These are phyloP conservation scores for Saccharomycopsis phalli DNA, from an alignment of 1,139 yeast genomes.

Conservation along the genomic window DNA sequence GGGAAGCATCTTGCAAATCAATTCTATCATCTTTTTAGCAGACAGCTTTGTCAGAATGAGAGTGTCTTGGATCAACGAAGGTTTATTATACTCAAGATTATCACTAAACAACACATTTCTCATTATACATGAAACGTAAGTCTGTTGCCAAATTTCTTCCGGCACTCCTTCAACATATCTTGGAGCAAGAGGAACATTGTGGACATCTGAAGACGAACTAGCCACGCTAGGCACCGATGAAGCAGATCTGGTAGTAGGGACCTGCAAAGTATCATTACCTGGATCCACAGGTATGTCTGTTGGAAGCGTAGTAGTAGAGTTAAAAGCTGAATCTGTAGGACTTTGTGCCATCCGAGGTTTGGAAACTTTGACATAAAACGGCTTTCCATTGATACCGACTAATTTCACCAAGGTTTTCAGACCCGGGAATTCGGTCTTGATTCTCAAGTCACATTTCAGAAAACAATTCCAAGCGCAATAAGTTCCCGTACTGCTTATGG, in stretches of 20 bases:
- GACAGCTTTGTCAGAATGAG: constrained; percentile 37
- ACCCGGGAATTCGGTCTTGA: constrained; percentile 30
- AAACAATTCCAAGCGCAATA: constrained; percentile 44
- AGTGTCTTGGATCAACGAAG: constrained; percentile 40
- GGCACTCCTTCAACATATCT: constrained; percentile 22
- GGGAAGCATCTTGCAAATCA: constrained; percentile 55
- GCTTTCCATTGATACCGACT: constrained; percentile 19
- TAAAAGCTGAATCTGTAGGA: background rate
- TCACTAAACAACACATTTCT: constrained; percentile 65
- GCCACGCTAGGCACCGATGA: no score
- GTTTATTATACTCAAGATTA: constrained; percentile 52
- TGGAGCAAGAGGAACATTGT: background rate
- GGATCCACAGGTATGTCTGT: background rate
- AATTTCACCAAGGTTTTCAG: constrained; percentile 24
- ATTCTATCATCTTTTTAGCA: constrained; percentile 47
- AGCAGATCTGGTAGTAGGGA: background rate
- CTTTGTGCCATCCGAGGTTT: background rate
- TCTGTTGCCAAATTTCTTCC: constrained; percentile 61
- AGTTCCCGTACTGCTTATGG: constrained; percentile 14
- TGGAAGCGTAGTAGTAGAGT: constrained; percentile 10
- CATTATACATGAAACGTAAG: constrained; percentile 66
- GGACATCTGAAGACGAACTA: no score
- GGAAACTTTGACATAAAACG: constrained; percentile 9
- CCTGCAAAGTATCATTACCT: background rate
- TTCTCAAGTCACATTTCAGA: constrained; percentile 38